A percentile compares a stretch with the other conserved stretches of the same genome.
Conservation (phyloP, 495 filamentous ascomycete species). For the Xylaria longipes region DNA sequence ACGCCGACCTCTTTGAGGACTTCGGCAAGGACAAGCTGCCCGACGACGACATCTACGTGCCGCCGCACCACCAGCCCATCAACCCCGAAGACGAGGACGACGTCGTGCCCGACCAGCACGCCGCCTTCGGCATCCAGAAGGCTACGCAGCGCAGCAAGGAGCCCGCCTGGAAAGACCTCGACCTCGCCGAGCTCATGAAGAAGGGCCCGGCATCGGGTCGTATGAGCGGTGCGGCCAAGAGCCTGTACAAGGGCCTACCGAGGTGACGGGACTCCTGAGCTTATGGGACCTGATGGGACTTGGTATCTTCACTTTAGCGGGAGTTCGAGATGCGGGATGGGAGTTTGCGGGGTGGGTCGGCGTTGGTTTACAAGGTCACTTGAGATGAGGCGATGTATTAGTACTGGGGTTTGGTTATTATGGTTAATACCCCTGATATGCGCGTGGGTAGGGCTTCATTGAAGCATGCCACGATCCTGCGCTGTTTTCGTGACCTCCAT, state of each 20-base stretch:
- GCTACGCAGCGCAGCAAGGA: slow-evolving; percentile 77
- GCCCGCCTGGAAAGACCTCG: slow-evolving; percentile 85
- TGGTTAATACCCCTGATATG: neutral
- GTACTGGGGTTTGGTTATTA: neutral
- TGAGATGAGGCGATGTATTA: neutral
- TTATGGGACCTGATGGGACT: neutral
- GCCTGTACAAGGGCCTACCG: slow-evolving; percentile 49
- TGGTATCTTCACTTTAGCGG: neutral
- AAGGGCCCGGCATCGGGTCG: slow-evolving; percentile 53
- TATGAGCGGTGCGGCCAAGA: slow-evolving; percentile 21
- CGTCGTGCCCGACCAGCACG: slow-evolving; percentile 95
- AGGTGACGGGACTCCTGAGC: slow-evolving; percentile 42
- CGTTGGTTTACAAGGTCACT: neutral
- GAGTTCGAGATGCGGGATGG: neutral
- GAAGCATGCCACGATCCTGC: neutral
- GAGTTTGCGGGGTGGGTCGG: slow-evolving; percentile 1
- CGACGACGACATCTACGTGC: slow-evolving; percentile 84
- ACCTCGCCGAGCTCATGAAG: slow-evolving; percentile 72
- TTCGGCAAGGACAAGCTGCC: slow-evolving; percentile 73
- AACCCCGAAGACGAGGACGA: slow-evolving; percentile 99
- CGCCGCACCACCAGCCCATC: slow-evolving; percentile 85
- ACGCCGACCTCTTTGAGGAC: slow-evolving; percentile 94
- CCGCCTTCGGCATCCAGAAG: slow-evolving; percentile 91
- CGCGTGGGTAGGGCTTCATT: neutral
- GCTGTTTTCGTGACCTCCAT: neutral